Evolutionary conservation across 345 rosid genomes (phyloP), one percentile per base, ranked within the genome.

Genomic region (Hypericum androsaemum): DNA sequence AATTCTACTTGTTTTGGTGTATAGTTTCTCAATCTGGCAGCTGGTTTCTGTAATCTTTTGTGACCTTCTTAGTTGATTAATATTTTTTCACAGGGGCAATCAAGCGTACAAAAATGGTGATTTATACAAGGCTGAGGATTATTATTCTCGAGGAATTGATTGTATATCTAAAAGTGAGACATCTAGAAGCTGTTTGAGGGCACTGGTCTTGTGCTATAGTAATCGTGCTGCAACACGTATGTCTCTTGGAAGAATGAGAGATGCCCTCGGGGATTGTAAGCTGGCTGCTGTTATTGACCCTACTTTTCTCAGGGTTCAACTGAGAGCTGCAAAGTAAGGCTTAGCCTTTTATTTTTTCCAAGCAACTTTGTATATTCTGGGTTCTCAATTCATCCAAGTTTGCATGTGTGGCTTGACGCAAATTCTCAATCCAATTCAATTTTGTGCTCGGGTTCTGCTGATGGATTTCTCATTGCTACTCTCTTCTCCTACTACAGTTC

Each of bases 181-280:
- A 41, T 82, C 95, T 28, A 80, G 78, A 71, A 80, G 85, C 71
- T 82, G 84, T 65, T 86, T 80, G 50, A 80, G 86, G 80, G 97
- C 86, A 39, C 65, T 83, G 76, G 80, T 86, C 97, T 63, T 94
- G 71, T 94, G 99, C 65, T 79, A 81, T 59, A 94, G 97, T 76
- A 94, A 94, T 74, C 95, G 90, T 57, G 97, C 99, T 45, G 97
- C 97, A 47, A 80, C 90, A 13, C 77, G 66, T 10, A 83, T 88
- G 82, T 84, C 89, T 65, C 75, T 83, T 59, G 95, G 95, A 60
- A 83, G 84, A 76, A 71, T 94, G 83, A 81, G 81, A 69, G 94
- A 85, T 71, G 99, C 99, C 46, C 65, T 88, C 36, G 60, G 54
- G 64, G 99, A 94, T 69, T 94, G 99, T 67, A 64, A 65, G 72